These are phyloP conservation scores for Middelhovenomyces tepae DNA, from an alignment of 805 yeast genomes.

Conservation along the genomic window DNA sequence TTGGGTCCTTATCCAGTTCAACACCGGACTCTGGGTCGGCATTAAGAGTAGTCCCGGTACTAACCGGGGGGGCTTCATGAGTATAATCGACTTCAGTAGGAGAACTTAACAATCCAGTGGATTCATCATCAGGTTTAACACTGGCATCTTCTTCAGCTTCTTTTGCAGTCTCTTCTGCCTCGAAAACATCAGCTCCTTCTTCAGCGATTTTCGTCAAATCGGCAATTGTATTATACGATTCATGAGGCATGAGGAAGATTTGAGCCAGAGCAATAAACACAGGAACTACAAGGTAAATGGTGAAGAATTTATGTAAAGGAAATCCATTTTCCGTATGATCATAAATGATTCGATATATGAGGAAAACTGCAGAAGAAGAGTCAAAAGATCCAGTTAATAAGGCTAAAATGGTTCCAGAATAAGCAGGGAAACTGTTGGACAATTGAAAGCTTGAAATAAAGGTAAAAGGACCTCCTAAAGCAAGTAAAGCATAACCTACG, in stretches of 20 bases:
- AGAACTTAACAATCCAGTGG: slow-evolving; percentile 19
- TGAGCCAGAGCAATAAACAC: slow-evolving; percentile 68
- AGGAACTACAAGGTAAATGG: slow-evolving; percentile 64
- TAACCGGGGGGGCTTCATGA: too few species aligned
- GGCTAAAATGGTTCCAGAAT: slow-evolving; percentile 75
- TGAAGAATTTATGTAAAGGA: slow-evolving; percentile 52
- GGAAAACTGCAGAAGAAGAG: slow-evolving; percentile 80
- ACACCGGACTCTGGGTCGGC: slow-evolving; percentile 11
- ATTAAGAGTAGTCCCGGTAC: too few species aligned
- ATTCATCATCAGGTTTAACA: slow-evolving; percentile 23
- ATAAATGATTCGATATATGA: slow-evolving; percentile 61
- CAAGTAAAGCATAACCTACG: slow-evolving; percentile 64
- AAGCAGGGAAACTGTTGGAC: slow-evolving; percentile 76
- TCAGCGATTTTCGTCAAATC: too few species aligned
- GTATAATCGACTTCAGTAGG: background rate
- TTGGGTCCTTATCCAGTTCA: slow-evolving; percentile 8
- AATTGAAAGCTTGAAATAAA: slow-evolving; percentile 85
- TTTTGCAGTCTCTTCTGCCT: slow-evolving; percentile 66
- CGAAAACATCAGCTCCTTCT: too few species aligned
- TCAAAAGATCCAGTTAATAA: slow-evolving; percentile 90
- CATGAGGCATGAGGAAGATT: slow-evolving; percentile 67
- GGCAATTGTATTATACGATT: slow-evolving; percentile 62
- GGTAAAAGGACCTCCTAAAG: slow-evolving; percentile 90
- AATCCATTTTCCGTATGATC: slow-evolving; percentile 32
- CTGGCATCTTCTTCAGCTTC: slow-evolving; percentile 43